These are phyloP conservation scores for Podaxis sp. DNA, from an alignment of 768 basidiomycete genomes.

Conservation along the genomic window DNA sequence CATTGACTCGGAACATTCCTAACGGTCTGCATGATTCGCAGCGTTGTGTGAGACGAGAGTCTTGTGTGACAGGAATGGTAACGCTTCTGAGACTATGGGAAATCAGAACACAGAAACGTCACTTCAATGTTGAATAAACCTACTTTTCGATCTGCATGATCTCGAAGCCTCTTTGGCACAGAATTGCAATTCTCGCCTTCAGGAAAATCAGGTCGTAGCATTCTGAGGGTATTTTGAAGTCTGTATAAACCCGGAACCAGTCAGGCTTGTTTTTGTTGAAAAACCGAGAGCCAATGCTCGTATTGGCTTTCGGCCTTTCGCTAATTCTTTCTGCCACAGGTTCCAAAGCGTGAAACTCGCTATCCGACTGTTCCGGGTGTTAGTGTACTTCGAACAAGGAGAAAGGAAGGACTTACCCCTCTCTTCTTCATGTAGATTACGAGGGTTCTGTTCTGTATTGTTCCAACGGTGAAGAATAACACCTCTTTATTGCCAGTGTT, in stretches of 20 bases:
- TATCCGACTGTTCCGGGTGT: slow-evolving; percentile 52
- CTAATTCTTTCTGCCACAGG: slow-evolving; percentile 87
- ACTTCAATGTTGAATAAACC: slow-evolving; percentile 23
- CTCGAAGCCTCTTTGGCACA: slow-evolving; percentile 93
- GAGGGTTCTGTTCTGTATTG: slow-evolving; percentile 80
- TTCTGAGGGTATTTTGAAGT: slow-evolving; percentile 85
- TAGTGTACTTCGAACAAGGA: slow-evolving; percentile 1
- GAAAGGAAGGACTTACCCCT: slow-evolving; percentile 48
- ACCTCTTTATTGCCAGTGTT: slow-evolving; percentile 87
- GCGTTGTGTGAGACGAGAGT: slow-evolving; percentile 66
- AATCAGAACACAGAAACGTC: background rate
- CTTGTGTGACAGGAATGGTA: slow-evolving; percentile 80
- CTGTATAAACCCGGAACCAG: slow-evolving; percentile 91
- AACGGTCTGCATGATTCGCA: slow-evolving; percentile 81
- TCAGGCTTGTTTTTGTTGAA: slow-evolving; percentile 62
- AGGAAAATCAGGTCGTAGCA: slow-evolving; percentile 88
- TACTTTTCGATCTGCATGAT: slow-evolving; percentile 96
- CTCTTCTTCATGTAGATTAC: slow-evolving; percentile 82
- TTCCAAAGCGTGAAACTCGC: slow-evolving; percentile 91
- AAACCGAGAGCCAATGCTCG: slow-evolving; percentile 60
- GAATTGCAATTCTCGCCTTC: slow-evolving; percentile 86
- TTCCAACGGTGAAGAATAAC: slow-evolving; percentile 93
- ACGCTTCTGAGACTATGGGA: slow-evolving; percentile 72
- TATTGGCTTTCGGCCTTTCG: slow-evolving; percentile 62
- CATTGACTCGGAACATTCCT: slow-evolving; percentile 86